Evolutionary conservation across 1,284 basidiomycete genomes (phyloP).

Genomic region (Ustilago esculenta): DNA sequence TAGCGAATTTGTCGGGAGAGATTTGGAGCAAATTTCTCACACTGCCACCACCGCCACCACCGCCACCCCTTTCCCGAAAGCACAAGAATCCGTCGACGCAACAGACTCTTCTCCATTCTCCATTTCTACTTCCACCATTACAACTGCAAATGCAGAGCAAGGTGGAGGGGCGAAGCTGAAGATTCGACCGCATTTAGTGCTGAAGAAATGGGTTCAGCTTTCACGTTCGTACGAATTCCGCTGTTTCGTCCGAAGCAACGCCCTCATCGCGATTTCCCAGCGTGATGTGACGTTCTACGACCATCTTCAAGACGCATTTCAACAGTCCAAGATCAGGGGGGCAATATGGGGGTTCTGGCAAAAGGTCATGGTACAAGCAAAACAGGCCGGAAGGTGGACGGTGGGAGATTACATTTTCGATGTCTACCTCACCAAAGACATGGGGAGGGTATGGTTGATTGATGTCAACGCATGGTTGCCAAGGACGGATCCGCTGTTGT

Average conservation of each 20-base stretch:
- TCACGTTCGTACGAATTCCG: slow-evolving; percentile 73
- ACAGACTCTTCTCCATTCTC: neutral
- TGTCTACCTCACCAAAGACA: slow-evolving; percentile 82
- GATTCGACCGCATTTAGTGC: slow-evolving; percentile 74
- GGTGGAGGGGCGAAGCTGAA: neutral
- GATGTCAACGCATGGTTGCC: slow-evolving; percentile 90
- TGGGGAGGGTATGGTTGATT: slow-evolving; percentile 78
- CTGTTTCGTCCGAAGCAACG: slow-evolving; percentile 41
- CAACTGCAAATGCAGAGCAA: neutral
- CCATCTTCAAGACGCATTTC: slow-evolving; percentile 73
- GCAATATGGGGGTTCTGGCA: slow-evolving; percentile 77
- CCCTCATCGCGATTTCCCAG: slow-evolving; percentile 78
- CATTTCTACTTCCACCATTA: neutral
- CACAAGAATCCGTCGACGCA: too few species aligned
- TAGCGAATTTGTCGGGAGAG: slow-evolving; percentile 87
- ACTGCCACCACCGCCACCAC: too few species aligned
- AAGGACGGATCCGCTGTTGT: slow-evolving; percentile 86
- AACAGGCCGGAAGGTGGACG: neutral
- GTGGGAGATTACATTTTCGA: slow-evolving; percentile 75
- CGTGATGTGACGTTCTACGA: slow-evolving; percentile 84
- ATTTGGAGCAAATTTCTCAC: slow-evolving; percentile 72
- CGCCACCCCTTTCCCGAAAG: too few species aligned
- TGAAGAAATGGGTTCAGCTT: slow-evolving; percentile 89
- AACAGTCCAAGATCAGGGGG: slow-evolving; percentile 72
- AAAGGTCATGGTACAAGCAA: slow-evolving; percentile 70